A percentile compares a stretch with the other conserved stretches of the same genome.
These are phyloP conservation scores for Corynascus novoguineensis DNA, from an alignment of 495 filamentous ascomycete species.

Conservation along the genomic window DNA sequence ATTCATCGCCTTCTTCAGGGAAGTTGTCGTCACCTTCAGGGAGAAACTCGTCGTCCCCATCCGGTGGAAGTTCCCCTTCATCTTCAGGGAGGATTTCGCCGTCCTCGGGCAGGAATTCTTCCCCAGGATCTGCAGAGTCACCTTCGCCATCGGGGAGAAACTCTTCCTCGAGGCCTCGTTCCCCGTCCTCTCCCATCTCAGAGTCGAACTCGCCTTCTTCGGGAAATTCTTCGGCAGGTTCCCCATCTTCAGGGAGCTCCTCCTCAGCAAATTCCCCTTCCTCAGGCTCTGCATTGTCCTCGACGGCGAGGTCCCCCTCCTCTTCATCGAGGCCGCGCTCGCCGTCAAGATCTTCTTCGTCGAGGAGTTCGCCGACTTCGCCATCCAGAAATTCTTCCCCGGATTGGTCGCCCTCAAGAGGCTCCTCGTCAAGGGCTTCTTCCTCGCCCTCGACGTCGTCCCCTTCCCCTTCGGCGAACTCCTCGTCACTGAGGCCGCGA, in stretches of 20 bases:
- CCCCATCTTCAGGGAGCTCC: background rate
- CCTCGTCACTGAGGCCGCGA: background rate
- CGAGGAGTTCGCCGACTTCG: background rate
- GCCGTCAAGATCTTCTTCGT: background rate
- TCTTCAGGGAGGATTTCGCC: background rate
- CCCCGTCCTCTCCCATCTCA: conserved; percentile 2
- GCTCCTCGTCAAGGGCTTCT: conserved; percentile 1
- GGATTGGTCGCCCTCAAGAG: background rate
- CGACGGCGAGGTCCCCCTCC: background rate
- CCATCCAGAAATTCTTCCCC: conserved; percentile 5
- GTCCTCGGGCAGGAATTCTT: background rate
- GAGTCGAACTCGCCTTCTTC: conserved; percentile 7
- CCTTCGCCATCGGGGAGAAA: background rate
- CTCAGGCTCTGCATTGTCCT: background rate
- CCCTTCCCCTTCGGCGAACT: background rate
- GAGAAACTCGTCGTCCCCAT: conserved; percentile 1
- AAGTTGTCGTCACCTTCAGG: background rate
- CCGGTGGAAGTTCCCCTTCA: conserved; percentile 5
- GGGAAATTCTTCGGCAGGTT: conserved; percentile 5
- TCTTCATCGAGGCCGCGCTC: background rate
- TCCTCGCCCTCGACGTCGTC: conserved; percentile 1
- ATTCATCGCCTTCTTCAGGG: background rate
- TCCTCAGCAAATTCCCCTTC: conserved; percentile 4
- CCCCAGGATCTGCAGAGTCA: background rate
- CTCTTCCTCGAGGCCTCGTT: conserved; percentile 8